phyloP scores from a whole-genome alignment of 2,329 filamentous ascomycete species.

The Cladosporium colombiae region DNA sequence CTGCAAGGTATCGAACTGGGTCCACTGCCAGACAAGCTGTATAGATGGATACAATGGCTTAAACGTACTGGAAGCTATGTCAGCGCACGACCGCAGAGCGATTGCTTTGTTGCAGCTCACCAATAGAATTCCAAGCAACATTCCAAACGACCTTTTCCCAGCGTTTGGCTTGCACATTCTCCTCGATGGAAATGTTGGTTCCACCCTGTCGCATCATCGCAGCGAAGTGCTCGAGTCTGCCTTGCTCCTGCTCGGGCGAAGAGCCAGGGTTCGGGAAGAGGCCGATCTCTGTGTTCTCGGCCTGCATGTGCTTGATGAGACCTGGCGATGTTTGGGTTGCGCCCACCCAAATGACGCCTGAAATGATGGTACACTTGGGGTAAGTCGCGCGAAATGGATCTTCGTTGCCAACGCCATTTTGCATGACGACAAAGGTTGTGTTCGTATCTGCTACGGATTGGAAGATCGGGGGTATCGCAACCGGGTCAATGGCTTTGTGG shows the following conservation, averaged over 20 bases:
- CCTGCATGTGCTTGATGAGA: slow-evolving; percentile 51
- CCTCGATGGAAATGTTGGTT: slow-evolving; percentile 50
- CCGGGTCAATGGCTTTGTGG: slow-evolving; percentile 47
- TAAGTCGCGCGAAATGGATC: slow-evolving; percentile 54
- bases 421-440: slow-evolving; percentile 62
- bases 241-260: slow-evolving; percentile 36
- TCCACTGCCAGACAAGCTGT: background rate
- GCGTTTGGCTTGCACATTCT: slow-evolving; percentile 58
- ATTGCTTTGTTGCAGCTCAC: background rate
- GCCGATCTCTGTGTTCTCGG: slow-evolving; percentile 58
- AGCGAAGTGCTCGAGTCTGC: slow-evolving; percentile 45
- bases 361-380: slow-evolving; percentile 55
- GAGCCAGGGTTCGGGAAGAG: slow-evolving; percentile 47
- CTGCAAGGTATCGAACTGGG: background rate
- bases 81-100: background rate
- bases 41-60: background rate
- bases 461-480: slow-evolving; percentile 41
- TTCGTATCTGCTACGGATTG: slow-evolving; percentile 40
- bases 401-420: slow-evolving; percentile 65
- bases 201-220: slow-evolving; percentile 46
- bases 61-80: background rate
- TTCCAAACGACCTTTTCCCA: slow-evolving; percentile 66
- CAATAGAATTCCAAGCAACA: slow-evolving; percentile 60
- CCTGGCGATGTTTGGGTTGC: slow-evolving; percentile 54
- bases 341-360: slow-evolving; percentile 58